Base-by-base conservation (phyloP, 164 flowering plant genomes). In the Nymphaea colorata region DNA sequence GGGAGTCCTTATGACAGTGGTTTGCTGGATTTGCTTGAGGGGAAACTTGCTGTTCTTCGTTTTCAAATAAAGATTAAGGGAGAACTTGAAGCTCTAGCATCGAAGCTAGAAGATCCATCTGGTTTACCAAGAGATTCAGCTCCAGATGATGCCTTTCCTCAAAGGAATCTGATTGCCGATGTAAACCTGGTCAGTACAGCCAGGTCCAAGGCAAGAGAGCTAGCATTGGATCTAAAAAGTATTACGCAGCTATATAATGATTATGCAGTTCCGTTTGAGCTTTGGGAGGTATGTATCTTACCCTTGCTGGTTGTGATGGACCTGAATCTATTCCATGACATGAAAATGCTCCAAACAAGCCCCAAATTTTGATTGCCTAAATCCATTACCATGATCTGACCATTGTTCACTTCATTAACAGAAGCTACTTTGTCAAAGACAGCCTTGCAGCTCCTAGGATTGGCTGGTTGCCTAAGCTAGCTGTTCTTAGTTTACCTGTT, bases 181-280 rank as follows among this genome's bases (percentile, higher is more conserved):
- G 72, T 78, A 64, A 76, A 71, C 78, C 61, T 79, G 71, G 81
- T 82, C n/a, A 82, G 64, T 43, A 53, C 76, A 64, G 75, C 82
- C 59, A 82, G 76, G 59, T 94, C 87, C 64, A 95, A 92, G 77
- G 86, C 83, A 42, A 90, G 82, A 74, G 98, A 95, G 74, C 70
- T 95, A 65, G 82, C 99, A n/a, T 71, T 81, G 62, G 96, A 92
- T 74, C 76, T 95, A 66, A 95, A 90, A 82, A 91, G 86, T 73
- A 88, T 95, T 66, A 95, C 98, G 70, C 91, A 90, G 65, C 76
- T 95, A 59, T 95, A 92, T 75, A 95, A 95, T 79, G 99, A 95
- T 14, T 95, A 85, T 82, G 98, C 98, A 18, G 92, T 90, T 76
- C 98, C 99, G 44, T 95, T 85, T 81, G 94, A 95, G 76, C 91